A percentile compares a stretch with the other conserved stretches of the same genome.
phyloP scores from a whole-genome alignment of 1,139 yeast genomes.

The Entelexis paramagnoliae region DNA sequence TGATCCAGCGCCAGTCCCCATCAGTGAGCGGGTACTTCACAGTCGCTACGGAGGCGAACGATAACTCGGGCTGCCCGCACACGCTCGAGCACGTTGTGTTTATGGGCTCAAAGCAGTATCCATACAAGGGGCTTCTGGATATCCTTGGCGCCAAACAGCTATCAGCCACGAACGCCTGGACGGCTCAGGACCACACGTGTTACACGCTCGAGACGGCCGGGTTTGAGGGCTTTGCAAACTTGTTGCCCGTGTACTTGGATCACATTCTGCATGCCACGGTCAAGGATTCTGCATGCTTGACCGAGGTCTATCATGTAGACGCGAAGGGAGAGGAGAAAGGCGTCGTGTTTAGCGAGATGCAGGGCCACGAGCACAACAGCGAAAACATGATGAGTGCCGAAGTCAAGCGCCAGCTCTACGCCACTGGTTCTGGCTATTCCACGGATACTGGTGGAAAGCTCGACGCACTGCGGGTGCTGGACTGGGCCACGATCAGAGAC shows the following conservation, averaged over 20 bases:
- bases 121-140: conserved; percentile 85
- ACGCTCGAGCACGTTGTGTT: conserved; percentile 89
- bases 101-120: conserved; percentile 85
- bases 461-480: conserved; percentile 59
- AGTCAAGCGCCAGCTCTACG: conserved; percentile 53
- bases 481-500: conserved; percentile 60
- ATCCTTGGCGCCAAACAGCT: conserved; percentile 75
- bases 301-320: conserved; percentile 92
- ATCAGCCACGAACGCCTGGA: conserved; percentile 94
- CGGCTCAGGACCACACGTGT: conserved; percentile 91
- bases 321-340: conserved; percentile 90
- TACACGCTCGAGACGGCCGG: conserved; percentile 89
- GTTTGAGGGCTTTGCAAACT: conserved; percentile 81
- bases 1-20: conserved; percentile 75
- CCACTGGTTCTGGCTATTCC: conserved; percentile 50
- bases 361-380: conserved; percentile 76
- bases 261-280: conserved; percentile 78
- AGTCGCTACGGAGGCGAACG: conserved; percentile 80
- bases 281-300: conserved; percentile 79
- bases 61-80: conserved; percentile 91
- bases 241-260: conserved; percentile 83
- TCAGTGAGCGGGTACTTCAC: conserved; percentile 88
- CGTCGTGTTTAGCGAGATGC: conserved; percentile 97
- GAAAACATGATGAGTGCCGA: conserved; percentile 58
- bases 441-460: conserved; percentile 93